Base-by-base conservation (phyloP, 805 yeast genomes). In the Candida qinlingensis region DNA sequence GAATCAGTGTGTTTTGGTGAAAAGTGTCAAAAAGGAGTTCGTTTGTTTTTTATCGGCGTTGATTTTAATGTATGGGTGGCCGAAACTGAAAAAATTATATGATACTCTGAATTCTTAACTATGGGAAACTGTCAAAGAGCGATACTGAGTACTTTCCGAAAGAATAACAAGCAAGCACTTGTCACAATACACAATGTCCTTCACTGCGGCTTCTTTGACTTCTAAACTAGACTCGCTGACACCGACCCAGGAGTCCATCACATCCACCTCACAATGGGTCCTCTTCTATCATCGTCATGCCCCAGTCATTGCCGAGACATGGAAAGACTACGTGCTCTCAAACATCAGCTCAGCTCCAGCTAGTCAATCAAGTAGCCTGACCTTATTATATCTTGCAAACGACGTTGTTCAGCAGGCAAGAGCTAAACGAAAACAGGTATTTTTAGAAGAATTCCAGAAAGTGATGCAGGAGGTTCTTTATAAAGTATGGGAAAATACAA, bases 401-500 rank as follows among this genome's bases (percentile, higher is more conserved):
- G 96, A 88, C 55, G 82, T 88, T 26, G 84, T 87, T 1, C 96
- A 88, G 64, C 85, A 85, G 61, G 80, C 90, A 4, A 73, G 82
- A 50, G 81, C 83, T 34, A 79, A 81, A 56, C 73, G 77, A 50
- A 80, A 77, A 57, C 67, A 68, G 4, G 87, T 80, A 42, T 83
- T 84, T 54, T 64, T 83, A 4, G 67, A 65, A 7, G 82, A 80
- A 3, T 88, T 86, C 64, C 73, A 79, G 10, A 60, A 63, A 1
- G 75, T 74, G 4, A 60, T 83, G 39, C 79, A 80, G 1, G 45
- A 49, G 1, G 73, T 74, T 1, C 54, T 82, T 43, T 52, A 56
- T 4, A 51, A 61, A 6, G 65, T 60, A 1, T 61, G 58, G 35
- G 39, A 46, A 5, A 48, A 45, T 10, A 57, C 59, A 0, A 41